These are phyloP conservation scores for Boletus tylopilopsis DNA, from an alignment of 768 basidiomycete genomes.

Conservation along the genomic window DNA sequence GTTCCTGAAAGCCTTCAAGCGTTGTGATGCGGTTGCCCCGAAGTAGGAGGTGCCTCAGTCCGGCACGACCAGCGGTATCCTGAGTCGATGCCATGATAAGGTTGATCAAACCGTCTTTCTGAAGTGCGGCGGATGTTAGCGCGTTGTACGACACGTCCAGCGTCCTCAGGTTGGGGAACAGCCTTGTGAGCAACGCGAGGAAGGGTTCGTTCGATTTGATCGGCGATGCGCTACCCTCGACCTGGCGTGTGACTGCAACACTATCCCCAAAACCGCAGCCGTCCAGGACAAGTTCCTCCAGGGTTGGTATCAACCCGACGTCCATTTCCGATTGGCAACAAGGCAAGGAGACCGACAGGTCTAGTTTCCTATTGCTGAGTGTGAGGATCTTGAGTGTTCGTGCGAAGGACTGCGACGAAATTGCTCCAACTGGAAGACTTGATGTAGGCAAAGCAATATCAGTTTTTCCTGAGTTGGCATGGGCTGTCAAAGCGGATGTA, in stretches of 20 bases:
- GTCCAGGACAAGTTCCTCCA: conserved; percentile 74
- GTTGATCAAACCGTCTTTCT: conserved; percentile 42
- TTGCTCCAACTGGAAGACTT: conserved; percentile 62
- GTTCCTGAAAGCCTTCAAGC: conserved; percentile 56
- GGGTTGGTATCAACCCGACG: conserved; percentile 49
- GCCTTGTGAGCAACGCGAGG: conserved; percentile 52
- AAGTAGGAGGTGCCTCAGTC: conserved; percentile 62
- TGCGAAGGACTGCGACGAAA: conserved; percentile 59
- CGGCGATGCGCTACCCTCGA: conserved; percentile 32
- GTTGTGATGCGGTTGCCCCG: conserved; percentile 64
- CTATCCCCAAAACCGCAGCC: conserved; percentile 66
- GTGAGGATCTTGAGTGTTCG: conserved; percentile 53
- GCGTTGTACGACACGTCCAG: conserved; percentile 77
- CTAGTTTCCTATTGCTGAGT: conserved; percentile 63
- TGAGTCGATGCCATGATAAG: conserved; percentile 48
- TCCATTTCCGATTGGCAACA: conserved; percentile 23
- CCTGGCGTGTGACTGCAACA: conserved; percentile 44
- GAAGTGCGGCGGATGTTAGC: conserved; percentile 52
- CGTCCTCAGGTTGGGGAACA: conserved; percentile 68
- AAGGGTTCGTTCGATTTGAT: conserved; percentile 51
- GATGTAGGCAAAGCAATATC: conserved; percentile 62
- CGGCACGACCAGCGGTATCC: conserved; percentile 36
- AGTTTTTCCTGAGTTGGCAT: conserved; percentile 14
- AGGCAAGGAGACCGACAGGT: conserved; percentile 61
- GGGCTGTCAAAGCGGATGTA: conserved; percentile 18